A percentile compares a stretch with the other conserved stretches of the same genome.
Evolutionary conservation across 2,329 filamentous ascomycete species (phyloP).

Genomic region (Claviceps fusiformis): DNA sequence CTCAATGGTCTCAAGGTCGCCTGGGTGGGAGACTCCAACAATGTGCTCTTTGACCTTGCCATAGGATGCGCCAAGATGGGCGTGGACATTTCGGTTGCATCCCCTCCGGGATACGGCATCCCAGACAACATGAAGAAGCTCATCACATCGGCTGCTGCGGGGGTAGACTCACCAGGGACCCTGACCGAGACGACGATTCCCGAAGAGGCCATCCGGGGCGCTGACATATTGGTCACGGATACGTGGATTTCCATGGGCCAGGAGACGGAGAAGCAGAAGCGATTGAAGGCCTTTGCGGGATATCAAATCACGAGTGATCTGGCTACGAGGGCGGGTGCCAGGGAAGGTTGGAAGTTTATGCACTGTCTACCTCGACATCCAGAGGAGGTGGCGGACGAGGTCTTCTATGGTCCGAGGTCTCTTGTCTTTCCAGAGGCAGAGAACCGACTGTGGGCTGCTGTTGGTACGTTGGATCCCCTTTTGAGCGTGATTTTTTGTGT

Average conservation of each 20-base stretch:
- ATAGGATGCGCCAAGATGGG: constrained; percentile 80
- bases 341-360: constrained; percentile 92
- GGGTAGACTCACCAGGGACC: constrained; percentile 46
- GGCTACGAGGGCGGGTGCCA: constrained; percentile 72
- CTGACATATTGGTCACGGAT: constrained; percentile 86
- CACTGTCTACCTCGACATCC: constrained; percentile 87
- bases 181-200: constrained; percentile 66
- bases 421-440: constrained; percentile 90
- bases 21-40: constrained; percentile 95
- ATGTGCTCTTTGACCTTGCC: constrained; percentile 87
- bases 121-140: constrained; percentile 59
- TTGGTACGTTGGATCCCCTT: constrained; percentile 38
- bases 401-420: constrained; percentile 78
- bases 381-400: constrained; percentile 87
- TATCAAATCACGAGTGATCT: constrained; percentile 87
- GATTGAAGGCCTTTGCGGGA: constrained; percentile 67
- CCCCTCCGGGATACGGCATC: constrained; percentile 73
- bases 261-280: constrained; percentile 67
- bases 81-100: constrained; percentile 74
- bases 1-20: constrained; percentile 79
- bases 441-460: constrained; percentile 84
- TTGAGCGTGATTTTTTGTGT: too few relatives aligned
- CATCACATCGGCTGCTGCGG: constrained; percentile 50
- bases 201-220: constrained; percentile 71
- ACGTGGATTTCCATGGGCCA: constrained; percentile 99